Evolutionary conservation across 1,284 basidiomycete species (phyloP).

Genomic region (Trichosporon sp.): DNA sequence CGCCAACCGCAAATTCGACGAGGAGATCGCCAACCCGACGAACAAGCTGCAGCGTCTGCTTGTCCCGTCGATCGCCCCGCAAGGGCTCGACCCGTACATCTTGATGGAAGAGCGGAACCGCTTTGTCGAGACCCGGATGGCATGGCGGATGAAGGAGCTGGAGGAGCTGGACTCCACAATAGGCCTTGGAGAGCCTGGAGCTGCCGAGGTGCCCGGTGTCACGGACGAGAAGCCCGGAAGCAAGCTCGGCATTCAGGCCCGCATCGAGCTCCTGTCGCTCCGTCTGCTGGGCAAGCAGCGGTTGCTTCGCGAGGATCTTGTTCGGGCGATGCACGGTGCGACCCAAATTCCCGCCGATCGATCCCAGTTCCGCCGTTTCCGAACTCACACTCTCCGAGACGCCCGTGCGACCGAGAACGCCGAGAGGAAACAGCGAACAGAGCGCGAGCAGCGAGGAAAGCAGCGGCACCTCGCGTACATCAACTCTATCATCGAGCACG

Average conservation of each 20-base stretch:
- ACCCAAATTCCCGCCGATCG: constrained; percentile 88
- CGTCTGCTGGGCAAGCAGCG: constrained; percentile 86
- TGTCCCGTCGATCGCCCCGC: constrained; percentile 82
- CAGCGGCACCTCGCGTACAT: constrained; percentile 96
- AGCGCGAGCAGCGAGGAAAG: constrained; percentile 89
- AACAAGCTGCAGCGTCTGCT: constrained; percentile 62
- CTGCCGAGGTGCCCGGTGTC: constrained; percentile 50
- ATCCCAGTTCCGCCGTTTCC: constrained; percentile 78
- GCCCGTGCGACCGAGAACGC: constrained; percentile 83
- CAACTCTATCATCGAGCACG: constrained; percentile 78
- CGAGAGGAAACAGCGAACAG: constrained; percentile 84
- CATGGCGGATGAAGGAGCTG: constrained; percentile 83
- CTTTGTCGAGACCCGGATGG: constrained; percentile 81
- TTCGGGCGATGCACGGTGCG: constrained; percentile 81
- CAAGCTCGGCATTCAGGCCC: constrained; percentile 59
- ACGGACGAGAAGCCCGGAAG: constrained; percentile 50
- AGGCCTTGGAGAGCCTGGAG: constrained; percentile 65
- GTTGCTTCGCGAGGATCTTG: constrained; percentile 74
- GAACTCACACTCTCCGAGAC: constrained; percentile 83
- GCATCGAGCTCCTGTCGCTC: constrained; percentile 93
- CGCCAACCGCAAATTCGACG: constrained; percentile 58
- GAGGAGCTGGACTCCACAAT: constrained; percentile 77
- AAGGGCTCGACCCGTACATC: constrained; percentile 87
- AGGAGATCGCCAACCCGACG: constrained; percentile 40
- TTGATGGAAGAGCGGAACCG: constrained; percentile 86